A percentile compares a stretch with the other conserved stretches of the same genome.
Evolutionary conservation across 2,329 filamentous ascomycete species (phyloP).

Genomic region (Penicillium concentricum): DNA sequence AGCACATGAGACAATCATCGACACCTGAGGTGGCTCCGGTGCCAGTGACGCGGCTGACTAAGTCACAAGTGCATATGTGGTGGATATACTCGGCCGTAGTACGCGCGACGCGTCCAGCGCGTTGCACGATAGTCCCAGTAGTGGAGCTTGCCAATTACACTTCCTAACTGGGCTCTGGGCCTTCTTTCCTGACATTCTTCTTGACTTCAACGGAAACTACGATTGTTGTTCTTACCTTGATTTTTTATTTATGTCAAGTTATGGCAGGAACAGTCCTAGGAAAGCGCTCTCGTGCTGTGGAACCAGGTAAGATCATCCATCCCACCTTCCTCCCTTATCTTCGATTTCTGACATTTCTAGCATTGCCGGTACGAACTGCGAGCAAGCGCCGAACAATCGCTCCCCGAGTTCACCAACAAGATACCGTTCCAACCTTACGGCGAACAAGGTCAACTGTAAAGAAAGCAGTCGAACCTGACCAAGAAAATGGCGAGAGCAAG

Average conservation of each 20-base stretch:
- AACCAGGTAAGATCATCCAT: slow-evolving; percentile 38
- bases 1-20: slow-evolving; percentile 6
- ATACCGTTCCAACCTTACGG: slow-evolving; percentile 28
- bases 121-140: background rate
- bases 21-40: background rate
- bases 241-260: slow-evolving; percentile 21
- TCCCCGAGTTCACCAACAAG: slow-evolving; percentile 38
- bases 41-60: slow-evolving; percentile 8
- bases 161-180: slow-evolving; percentile 6
- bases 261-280: slow-evolving; percentile 46
- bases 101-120: slow-evolving; percentile 10
- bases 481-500: slow-evolving; percentile 30
- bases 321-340: slow-evolving; percentile 13
- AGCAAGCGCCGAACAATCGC: slow-evolving; percentile 51
- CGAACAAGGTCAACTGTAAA: slow-evolving; percentile 41
- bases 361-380: slow-evolving; percentile 37
- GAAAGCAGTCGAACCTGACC: slow-evolving; percentile 21
- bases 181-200: slow-evolving; percentile 9
- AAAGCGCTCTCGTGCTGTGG: slow-evolving; percentile 44
- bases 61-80: background rate
- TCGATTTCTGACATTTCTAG: slow-evolving; percentile 21
- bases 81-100: background rate
- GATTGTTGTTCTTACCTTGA: slow-evolving; percentile 1
- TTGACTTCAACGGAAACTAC: background rate
- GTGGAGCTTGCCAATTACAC: slow-evolving; percentile 9